Evolutionary conservation across 2,329 filamentous ascomycete genomes (phyloP), one percentile per base, ranked within the genome.

Genomic region (Herpotrichia juniperi): DNA sequence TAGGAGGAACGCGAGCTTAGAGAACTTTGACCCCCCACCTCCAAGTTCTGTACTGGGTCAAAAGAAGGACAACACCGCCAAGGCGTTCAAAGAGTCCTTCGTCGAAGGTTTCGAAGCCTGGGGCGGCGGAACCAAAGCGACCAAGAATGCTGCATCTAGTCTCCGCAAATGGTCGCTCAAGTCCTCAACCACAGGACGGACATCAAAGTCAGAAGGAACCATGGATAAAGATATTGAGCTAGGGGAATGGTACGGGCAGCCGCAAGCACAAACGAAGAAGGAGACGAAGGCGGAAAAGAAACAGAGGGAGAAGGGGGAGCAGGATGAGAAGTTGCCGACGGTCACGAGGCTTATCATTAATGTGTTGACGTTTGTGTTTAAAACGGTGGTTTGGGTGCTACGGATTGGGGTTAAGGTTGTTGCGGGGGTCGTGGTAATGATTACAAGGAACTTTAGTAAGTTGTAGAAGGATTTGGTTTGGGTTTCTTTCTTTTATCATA

Each of bases 351-450:
- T 69, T 2, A 63, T 77, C 4, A 67, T 80, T 4, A 63, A 62
- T 1, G 54, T 79, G 21, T 51, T 78, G 28, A 74, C 70, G 0
- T 71, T 79, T 56, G 69, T 66, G 4, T 73, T 79, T 48, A 78
- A 76, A 60, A 66, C 71, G 1, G 67, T 75, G 2, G 72, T 78
- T 2, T 78, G 72, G 54, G 67, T 78, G 37, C 48, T 79, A 6
- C 69, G 69, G 44, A 63, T 78, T 14, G 69, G 65, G 2, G 68
- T 79, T 19, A 78, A 75, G 67, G 64, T 77, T 31, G 64, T 77
- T 17, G 63, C 72, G 30, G 71, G 69, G 3, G 61, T 77, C 6
- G 63, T 77, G 2, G 70, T 74, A 17, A 71, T 73, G 66, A 62
- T 72, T 30, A 68, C 65, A n/a, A 49, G 65, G 50, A 69, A 74